These are phyloP conservation scores for Arthroderma sp. DNA, from an alignment of 2,329 filamentous ascomycete species.

Conservation along the genomic window DNA sequence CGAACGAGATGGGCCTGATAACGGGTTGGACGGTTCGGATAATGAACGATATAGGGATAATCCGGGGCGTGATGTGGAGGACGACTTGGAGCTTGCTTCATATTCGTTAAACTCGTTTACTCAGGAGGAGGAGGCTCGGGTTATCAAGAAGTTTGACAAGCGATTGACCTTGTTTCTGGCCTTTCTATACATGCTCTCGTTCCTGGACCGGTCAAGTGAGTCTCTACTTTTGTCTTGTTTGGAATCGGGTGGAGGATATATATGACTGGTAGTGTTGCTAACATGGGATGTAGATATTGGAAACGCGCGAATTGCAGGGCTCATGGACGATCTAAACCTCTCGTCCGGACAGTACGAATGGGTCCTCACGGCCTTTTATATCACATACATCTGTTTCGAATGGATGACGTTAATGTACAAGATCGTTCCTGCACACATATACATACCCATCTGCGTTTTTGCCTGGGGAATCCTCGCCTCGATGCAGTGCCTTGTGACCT, in stretches of 20 bases:
- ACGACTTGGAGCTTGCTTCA: background rate
- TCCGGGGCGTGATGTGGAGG: constrained; percentile 6
- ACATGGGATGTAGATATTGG: constrained; percentile 38
- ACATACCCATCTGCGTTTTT: constrained; percentile 50
- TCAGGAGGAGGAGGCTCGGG: constrained; percentile 56
- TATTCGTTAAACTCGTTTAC: constrained; percentile 28
- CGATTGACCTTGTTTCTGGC: constrained; percentile 70
- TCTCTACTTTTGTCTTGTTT: constrained; percentile 12
- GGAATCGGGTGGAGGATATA: background rate
- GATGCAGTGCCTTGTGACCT: constrained; percentile 55
- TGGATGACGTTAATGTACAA: constrained; percentile 56
- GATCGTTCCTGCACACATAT: constrained; percentile 48
- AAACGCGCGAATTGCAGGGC: constrained; percentile 51
- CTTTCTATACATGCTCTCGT: constrained; percentile 70
- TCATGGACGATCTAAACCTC: constrained; percentile 44
- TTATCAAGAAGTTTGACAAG: constrained; percentile 64
- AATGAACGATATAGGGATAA: constrained; percentile 8
- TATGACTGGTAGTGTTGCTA: background rate
- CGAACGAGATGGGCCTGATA: background rate
- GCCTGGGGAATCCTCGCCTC: constrained; percentile 72
- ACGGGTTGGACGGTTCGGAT: background rate
- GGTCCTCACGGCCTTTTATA: constrained; percentile 52
- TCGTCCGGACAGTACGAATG: constrained; percentile 47
- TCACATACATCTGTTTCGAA: constrained; percentile 53
- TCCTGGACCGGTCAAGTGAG: constrained; percentile 73